phyloP scores from a whole-genome alignment of 345 rosid genomes.

The Eutrema yunnanense region DNA sequence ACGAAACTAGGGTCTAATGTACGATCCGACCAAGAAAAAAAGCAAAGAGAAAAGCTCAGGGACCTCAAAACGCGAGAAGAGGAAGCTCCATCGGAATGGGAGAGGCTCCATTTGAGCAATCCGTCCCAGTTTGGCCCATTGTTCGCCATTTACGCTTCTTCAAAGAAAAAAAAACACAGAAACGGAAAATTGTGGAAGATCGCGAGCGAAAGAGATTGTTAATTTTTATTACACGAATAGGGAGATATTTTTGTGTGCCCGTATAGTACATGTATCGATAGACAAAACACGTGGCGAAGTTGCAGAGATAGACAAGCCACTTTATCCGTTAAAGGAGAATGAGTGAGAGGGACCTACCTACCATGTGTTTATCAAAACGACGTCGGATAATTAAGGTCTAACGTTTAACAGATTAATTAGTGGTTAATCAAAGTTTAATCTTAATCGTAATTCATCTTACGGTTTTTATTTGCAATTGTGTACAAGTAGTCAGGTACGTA shows the following conservation, averaged over 20 bases:
- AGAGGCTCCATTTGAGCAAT: slow-evolving; percentile 87
- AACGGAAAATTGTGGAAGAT: background rate
- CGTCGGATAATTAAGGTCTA: background rate
- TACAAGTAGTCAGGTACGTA: too few relatives aligned
- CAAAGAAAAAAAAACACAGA: background rate
- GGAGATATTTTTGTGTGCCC: slow-evolving; percentile 1
- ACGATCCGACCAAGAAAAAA: slow-evolving; percentile 1
- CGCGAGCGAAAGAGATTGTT: background rate
- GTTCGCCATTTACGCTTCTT: slow-evolving; percentile 46
- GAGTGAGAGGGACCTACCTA: background rate
- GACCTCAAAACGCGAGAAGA: slow-evolving; percentile 59
- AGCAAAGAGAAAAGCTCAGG: background rate
- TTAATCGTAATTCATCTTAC: too few relatives aligned
- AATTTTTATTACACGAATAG: slow-evolving; percentile 6
- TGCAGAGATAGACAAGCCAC: background rate
- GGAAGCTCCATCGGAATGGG: slow-evolving; percentile 70
- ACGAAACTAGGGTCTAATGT: background rate
- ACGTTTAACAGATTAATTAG: too few relatives aligned
- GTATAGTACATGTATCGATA: background rate
- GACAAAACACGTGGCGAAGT: slow-evolving; percentile 20
- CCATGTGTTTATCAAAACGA: background rate
- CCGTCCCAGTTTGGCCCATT: slow-evolving; percentile 92
- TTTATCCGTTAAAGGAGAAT: slow-evolving; percentile 1
- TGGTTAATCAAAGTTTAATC: too few relatives aligned
- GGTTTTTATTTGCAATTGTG: too few relatives aligned